These are phyloP conservation scores for Eruca vesicaria DNA, from an alignment of 441 rosid genomes.

Conservation along the genomic window DNA sequence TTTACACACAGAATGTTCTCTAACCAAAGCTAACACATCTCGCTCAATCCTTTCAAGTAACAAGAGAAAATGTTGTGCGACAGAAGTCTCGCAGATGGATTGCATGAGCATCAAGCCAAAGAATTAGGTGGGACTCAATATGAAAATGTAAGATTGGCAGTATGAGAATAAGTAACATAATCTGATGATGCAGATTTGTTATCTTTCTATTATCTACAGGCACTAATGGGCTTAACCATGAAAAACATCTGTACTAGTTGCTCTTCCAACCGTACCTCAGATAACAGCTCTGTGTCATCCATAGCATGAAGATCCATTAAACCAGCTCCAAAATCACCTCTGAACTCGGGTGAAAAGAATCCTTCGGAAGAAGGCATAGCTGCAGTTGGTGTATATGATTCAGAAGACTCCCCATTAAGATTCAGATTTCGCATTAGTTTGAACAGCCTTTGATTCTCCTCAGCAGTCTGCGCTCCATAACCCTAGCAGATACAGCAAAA, in stretches of 20 bases:
- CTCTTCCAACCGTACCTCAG: constrained; percentile 61
- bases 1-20: background rate
- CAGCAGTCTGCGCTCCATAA: constrained; percentile 89
- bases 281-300: constrained; percentile 97
- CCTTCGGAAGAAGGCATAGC: constrained; percentile 70
- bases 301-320: constrained; percentile 58
- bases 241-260: background rate
- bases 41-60: background rate
- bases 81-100: background rate
- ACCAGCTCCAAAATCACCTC: constrained; percentile 98
- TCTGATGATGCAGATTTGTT: background rate
- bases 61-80: background rate
- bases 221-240: background rate
- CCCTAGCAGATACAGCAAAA: constrained; percentile 44
- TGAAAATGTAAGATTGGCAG: background rate
- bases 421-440: constrained; percentile 95
- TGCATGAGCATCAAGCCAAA: background rate
- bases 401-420: constrained; percentile 63
- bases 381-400: constrained; percentile 61
- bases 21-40: background rate
- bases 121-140: constrained; percentile 1
- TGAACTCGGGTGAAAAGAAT: constrained; percentile 78
- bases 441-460: constrained; percentile 95
- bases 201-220: background rate
- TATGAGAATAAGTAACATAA: background rate